Conservation (phyloP, 2,329 filamentous ascomycete species). For the Chrysoporthe deuterocubensis region DNA sequence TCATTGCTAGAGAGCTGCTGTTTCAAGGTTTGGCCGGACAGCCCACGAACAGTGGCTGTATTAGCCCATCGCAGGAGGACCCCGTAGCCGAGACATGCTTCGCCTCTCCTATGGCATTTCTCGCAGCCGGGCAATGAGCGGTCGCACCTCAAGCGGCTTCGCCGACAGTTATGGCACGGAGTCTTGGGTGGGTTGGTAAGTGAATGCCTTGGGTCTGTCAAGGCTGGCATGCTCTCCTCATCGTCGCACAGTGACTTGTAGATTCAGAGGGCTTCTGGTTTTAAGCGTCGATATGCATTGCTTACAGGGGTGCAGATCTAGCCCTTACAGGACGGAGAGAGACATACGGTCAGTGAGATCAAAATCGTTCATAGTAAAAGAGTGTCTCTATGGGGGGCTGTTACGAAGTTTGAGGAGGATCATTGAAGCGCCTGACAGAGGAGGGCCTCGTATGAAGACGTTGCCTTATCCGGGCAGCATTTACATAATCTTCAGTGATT, state of each 20-base stretch:
- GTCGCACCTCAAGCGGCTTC: constrained; percentile 64
- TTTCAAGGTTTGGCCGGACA: constrained; percentile 37
- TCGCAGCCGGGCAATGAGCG: constrained; percentile 61
- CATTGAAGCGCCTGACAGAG: neutral
- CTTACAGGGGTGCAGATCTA: neutral
- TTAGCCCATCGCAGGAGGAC: constrained; percentile 64
- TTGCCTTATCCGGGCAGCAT: neutral
- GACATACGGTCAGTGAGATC: neutral
- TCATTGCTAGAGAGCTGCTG: neutral
- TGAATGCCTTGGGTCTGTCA: constrained; percentile 5
- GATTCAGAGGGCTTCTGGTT: neutral
- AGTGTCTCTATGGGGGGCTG: neutral
- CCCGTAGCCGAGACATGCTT: constrained; percentile 66
- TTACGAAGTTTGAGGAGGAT: neutral
- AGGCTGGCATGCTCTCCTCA: constrained; percentile 17
- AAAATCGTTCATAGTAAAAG: neutral
- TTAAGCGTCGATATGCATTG: neutral
- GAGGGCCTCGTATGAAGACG: neutral
- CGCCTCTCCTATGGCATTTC: constrained; percentile 60
- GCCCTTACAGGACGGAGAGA: neutral
- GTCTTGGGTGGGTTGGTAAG: constrained; percentile 37
- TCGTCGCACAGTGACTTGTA: neutral
- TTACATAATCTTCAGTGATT: constrained; percentile 5
- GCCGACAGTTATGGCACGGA: constrained; percentile 66
- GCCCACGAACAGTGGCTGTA: constrained; percentile 54